Percentiles rank a stretch among this genome's conserved stretches.
phyloP scores from a whole-genome alignment of 1,139 yeast genomes.

The Saccharomyces hybrid region DNA sequence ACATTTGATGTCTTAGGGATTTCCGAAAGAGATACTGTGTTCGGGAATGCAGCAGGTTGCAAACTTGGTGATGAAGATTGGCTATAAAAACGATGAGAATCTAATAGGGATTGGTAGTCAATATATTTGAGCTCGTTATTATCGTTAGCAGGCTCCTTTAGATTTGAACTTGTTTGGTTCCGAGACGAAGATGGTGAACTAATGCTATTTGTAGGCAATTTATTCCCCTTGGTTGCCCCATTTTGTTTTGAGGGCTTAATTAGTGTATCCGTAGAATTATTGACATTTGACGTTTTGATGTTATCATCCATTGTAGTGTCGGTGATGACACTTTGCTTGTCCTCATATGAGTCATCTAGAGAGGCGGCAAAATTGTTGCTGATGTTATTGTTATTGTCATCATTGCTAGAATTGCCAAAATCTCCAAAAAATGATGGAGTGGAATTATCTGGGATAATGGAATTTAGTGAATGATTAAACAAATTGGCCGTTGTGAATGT shows the following conservation, averaged over 20 bases:
- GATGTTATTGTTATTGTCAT: not conserved
- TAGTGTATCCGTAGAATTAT: slow-evolving; percentile 10
- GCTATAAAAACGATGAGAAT: not conserved
- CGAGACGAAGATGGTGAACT: not conserved
- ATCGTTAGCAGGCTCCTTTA: not conserved
- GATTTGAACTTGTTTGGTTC: not conserved
- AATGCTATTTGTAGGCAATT: not conserved
- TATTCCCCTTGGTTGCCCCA: not conserved
- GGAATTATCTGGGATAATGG: not conserved
- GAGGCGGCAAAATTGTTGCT: not conserved
- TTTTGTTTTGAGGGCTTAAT: not conserved
- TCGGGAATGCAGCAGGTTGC: not conserved
- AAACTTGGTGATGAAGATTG: not conserved
- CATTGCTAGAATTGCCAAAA: not conserved
- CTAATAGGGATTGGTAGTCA: not conserved
- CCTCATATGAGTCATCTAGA: slow-evolving; percentile 9
- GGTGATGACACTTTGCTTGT: slow-evolving; percentile 14
- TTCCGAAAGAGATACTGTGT: not conserved
- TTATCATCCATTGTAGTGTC: slow-evolving; percentile 8
- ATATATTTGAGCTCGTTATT: not conserved
- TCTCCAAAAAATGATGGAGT: not conserved
- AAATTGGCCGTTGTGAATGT: slow-evolving; percentile 4
- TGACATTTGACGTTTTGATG: slow-evolving; percentile 4
- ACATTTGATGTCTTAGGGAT: not conserved
- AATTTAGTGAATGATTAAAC: slow-evolving; percentile 4